Conservation (phyloP, 495 filamentous ascomycete genomes). For the Jackrogersella minutella region DNA sequence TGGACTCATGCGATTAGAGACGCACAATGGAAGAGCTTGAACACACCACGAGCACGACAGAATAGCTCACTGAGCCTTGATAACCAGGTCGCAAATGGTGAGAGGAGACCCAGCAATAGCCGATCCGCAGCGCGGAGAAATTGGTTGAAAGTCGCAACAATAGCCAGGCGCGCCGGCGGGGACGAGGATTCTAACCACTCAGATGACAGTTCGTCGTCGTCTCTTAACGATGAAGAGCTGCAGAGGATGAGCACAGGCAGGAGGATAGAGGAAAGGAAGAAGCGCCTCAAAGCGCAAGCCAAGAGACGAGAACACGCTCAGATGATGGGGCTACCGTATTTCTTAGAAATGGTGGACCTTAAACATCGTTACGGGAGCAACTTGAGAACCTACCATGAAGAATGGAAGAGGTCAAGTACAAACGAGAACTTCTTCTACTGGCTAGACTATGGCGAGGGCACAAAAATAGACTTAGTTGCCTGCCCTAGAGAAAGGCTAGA, state of each 20-base stretch:
- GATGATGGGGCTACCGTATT: conserved; percentile 88
- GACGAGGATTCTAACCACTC: conserved; percentile 61
- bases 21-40: conserved; percentile 66
- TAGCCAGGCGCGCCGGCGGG: conserved; percentile 73
- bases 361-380: conserved; percentile 91
- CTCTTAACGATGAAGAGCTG: conserved; percentile 44
- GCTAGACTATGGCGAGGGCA: conserved; percentile 86
- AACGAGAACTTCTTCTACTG: conserved; percentile 95
- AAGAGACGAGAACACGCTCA: conserved; percentile 66
- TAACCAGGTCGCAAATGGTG: not conserved
- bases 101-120: conserved; percentile 33
- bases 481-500: conserved; percentile 73
- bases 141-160: conserved; percentile 76
- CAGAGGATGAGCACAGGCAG: conserved; percentile 48
- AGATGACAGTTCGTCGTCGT: conserved; percentile 41
- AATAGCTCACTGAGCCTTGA: conserved; percentile 23
- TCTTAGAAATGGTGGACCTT: conserved; percentile 90
- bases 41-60: conserved; percentile 54
- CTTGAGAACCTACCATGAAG: conserved; percentile 80
- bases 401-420: conserved; percentile 80
- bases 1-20: conserved; percentile 75
- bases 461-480: conserved; percentile 61
- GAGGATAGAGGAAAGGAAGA: conserved; percentile 47
- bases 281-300: conserved; percentile 54
- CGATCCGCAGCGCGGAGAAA: conserved; percentile 62